These are phyloP conservation scores for Fusarium metavorans DNA, from an alignment of 2,329 filamentous ascomycete species.

Conservation along the genomic window DNA sequence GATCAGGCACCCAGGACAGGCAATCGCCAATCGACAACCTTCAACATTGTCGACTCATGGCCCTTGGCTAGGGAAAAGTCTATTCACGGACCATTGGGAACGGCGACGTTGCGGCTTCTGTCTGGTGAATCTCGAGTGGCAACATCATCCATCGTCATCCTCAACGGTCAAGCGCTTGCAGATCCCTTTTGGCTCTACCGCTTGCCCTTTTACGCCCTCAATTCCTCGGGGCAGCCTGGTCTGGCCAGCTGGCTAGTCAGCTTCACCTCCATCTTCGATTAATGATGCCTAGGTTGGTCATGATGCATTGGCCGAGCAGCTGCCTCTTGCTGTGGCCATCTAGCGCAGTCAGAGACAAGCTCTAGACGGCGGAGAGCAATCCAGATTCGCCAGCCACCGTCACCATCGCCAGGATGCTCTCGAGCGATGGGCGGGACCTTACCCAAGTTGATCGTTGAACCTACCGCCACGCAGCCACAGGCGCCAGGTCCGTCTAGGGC, in stretches of 20 bases:
- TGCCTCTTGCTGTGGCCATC: not conserved
- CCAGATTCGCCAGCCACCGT: conserved; percentile 26
- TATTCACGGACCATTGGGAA: conserved; percentile 9
- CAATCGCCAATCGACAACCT: not conserved
- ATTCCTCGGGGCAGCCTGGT: not conserved
- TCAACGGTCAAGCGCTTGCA: conserved; percentile 15
- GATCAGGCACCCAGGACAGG: not conserved
- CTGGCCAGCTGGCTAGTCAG: conserved; percentile 2
- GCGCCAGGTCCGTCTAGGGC: conserved; percentile 10
- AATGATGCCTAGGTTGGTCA: conserved; percentile 37
- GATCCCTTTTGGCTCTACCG: not conserved
- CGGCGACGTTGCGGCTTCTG: not conserved
- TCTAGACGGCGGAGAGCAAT: conserved; percentile 24
- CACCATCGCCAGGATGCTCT: conserved; percentile 5
- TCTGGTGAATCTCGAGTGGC: not conserved
- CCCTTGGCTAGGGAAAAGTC: conserved; percentile 5
- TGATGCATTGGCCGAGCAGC: conserved; percentile 24
- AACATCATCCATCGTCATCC: conserved; percentile 38
- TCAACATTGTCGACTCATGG: conserved; percentile 1
- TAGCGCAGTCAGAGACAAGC: conserved; percentile 17
- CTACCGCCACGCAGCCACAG: conserved; percentile 28
- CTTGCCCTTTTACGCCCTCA: not conserved
- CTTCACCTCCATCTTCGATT: conserved; percentile 8
- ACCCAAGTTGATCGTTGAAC: conserved; percentile 18
- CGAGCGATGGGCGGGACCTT: conserved; percentile 13